Evolutionary conservation across 257 asterid genomes (phyloP), one percentile per base, ranked within the genome.

Genomic region (Solanum tarijense): DNA sequence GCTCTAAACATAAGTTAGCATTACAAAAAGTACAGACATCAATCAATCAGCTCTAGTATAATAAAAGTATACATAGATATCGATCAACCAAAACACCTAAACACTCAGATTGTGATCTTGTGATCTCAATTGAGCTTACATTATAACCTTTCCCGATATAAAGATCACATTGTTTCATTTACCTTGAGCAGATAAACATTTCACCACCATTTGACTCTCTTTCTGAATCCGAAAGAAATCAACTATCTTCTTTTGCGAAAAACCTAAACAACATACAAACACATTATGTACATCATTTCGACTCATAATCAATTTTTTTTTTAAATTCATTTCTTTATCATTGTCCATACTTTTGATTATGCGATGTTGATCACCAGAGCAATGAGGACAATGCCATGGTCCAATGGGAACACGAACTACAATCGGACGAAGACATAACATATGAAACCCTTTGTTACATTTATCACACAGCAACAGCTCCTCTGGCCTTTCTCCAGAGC

Each of bases 201-300:
- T 87, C 91, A 87, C 88, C 75, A 25, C 71, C 85, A 87, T 68
- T 83, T 93, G 89, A 83, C 87, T 89, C 73, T 89, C 86, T 90
- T 91, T 94, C 94, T 93, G 92, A 92, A 96, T 92, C 89, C 92
- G 91, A 83, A 96, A 96, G 89, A 96, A 96, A 79, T 93, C 95
- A 3, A 89, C 91, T 66, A 96, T 93, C 93, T 89, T 95, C 93
- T 89, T 95, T 93, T 93, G 96, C 3, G 96, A 90, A 89, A 95
- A 93, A 90, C 96, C 98, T 95, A 73, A 83, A 85, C 87, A 5
- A 60, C 20, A 16, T 38, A 66, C 39, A 68, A 74, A 83, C 76
- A 86, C 68, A 72, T 85, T 65, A 60, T 18, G 27, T 43, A 62
- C 5, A 52, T 43, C 23, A 82, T 29, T 23, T 14, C 12, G 12